Evolutionary conservation across 1,139 yeast species (phyloP), one percentile per base, ranked within the genome.

Genomic region (Diutina siamensis): DNA sequence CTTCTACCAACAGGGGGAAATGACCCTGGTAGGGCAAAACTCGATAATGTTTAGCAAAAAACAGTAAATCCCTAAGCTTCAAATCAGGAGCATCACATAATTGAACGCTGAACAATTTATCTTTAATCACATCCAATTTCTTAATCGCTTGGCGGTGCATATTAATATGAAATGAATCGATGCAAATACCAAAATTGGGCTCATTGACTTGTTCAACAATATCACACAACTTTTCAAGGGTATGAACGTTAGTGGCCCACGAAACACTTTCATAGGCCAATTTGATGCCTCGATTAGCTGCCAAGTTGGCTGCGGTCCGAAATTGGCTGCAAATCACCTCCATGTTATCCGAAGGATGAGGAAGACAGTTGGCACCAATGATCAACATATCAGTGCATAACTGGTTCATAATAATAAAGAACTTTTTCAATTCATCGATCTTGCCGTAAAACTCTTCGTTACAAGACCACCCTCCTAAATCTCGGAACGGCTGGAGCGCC

Each of bases 221-320:
- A 3, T 44, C 46, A 15, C 44, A 44, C 21, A 46, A 36, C 22
- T 25, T 28, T 8, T 35, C 45, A 10, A 46, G n/a, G 7, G 36
- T n/a, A 28, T 36, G 32, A 17, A 41, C 32, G 31, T 46, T 44
- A n/a, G 40, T 27, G 17, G 48, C 48, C 48, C 48, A 46, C 21
- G 44, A 36, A 17, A 46, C 36, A 35, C 45, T 46, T 21, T 46
- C 48, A 28, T 46, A 46, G 9, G 48, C 48, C n/a, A 46, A 21
- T 18, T 22, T 41, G 17, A 46, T 31, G 19, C 44, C 46, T 21
- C 45, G 38, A 13, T 41, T 41, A 10, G 46, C 45, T 18, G 48
- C 48, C 40, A 46, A 21, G 4, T 33, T 8, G 5, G 48, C 44
- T 3, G 46, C 46, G 15, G 35, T 36, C 22, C 45, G 40, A 22